Evolutionary conservation across 1,139 yeast genomes (phyloP).

Genomic region (Lodderomyces metapsilosis): DNA sequence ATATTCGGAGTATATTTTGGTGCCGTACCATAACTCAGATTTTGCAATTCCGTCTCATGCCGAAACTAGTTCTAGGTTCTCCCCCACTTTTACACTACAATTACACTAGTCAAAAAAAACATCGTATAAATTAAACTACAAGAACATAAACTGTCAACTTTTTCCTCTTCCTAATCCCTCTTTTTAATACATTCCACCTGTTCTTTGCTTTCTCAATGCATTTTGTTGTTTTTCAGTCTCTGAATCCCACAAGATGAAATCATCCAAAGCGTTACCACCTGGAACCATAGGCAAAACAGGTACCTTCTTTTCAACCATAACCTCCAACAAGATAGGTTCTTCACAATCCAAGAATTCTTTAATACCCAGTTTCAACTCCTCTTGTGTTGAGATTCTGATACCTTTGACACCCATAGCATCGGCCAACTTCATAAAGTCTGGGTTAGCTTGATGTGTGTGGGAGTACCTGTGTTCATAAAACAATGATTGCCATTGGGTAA

Average conservation of each 20-base stretch:
- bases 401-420: constrained; percentile 93
- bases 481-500: constrained; percentile 97
- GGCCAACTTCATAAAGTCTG: constrained; percentile 88
- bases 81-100: too few species aligned
- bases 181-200: constrained; percentile 49
- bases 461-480: constrained; percentile 96
- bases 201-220: constrained; percentile 59
- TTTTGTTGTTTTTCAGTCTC: constrained; percentile 74
- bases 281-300: constrained; percentile 99
- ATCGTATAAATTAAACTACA: background rate
- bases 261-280: constrained; percentile 91
- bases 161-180: background rate
- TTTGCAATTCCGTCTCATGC: too few species aligned
- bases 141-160: constrained; percentile 11
- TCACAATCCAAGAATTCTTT: constrained; percentile 69
- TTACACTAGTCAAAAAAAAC: too few species aligned
- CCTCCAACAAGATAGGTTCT: constrained; percentile 91
- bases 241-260: constrained; percentile 82
- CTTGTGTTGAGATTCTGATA: constrained; percentile 67
- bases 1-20: too few species aligned
- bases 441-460: constrained; percentile 94
- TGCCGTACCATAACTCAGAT: too few species aligned
- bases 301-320: constrained; percentile 88
- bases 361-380: constrained; percentile 57
- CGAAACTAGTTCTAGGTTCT: too few species aligned